Conservation (phyloP, 2,329 filamentous ascomycete genomes). For the Aureobasidium subglaciale region DNA sequence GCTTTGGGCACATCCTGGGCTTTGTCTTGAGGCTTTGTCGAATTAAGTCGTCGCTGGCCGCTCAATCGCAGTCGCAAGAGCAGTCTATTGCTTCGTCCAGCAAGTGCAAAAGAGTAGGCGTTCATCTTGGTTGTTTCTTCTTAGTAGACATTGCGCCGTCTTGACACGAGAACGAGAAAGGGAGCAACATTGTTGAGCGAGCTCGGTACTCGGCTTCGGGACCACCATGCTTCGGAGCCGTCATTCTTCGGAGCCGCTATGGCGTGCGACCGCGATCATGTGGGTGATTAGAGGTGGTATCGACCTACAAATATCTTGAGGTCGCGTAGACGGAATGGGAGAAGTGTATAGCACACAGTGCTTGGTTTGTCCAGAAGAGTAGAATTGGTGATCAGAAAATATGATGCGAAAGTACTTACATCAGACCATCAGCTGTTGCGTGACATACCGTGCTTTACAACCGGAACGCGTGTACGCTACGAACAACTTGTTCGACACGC, state of each 20-base stretch:
- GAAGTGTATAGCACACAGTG: not conserved
- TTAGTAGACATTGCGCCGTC: not conserved
- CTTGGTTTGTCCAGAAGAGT: not conserved
- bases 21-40: constrained; percentile 12
- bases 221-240: not conserved
- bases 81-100: constrained; percentile 21
- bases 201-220: constrained; percentile 6
- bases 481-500: no score
- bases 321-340: not conserved
- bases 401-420: not conserved
- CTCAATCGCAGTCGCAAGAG: constrained; percentile 26
- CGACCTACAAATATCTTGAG: not conserved
- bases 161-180: not conserved
- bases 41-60: constrained; percentile 27
- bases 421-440: not conserved
- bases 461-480: not conserved
- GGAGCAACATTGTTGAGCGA: constrained; percentile 2
- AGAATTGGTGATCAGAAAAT: not conserved
- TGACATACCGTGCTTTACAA: constrained; percentile 8
- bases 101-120: constrained; percentile 21
- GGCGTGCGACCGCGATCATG: not conserved
- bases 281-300: not conserved
- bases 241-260: not conserved
- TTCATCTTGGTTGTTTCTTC: constrained; percentile 21
- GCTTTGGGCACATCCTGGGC: constrained; percentile 9